Base-by-base conservation (phyloP, 2,329 filamentous ascomycete genomes). In the Aspergillus tamarii region DNA sequence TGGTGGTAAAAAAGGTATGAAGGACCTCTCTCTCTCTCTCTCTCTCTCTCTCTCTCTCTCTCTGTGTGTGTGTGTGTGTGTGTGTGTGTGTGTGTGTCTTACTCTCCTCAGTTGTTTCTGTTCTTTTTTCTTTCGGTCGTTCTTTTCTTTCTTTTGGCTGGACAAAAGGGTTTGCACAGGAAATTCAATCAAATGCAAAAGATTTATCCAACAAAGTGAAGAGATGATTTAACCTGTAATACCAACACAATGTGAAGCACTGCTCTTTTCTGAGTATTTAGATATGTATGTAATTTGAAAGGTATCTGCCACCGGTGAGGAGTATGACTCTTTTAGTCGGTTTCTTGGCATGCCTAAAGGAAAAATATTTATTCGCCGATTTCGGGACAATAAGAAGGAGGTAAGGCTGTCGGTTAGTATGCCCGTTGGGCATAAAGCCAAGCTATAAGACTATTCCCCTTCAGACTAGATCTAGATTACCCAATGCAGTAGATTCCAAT, bases 291-390 rank as follows among this genome's bases (percentile, higher is more conserved):
- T 30, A 14, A 30, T 41, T 55, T 48, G n/a, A 59, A 54, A 39
- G 53, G n/a, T 52, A 52, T 52, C 48, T 52, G 48, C 28, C 48
- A 52, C 46, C 12, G 46, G 50, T 32, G 43, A 45, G 58, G 14
- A 39, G 48, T 58, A 61, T 65, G 65, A 68, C 59, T 64, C 57
- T 59, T 58, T 14, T 16, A 43, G 2, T 39, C n/a, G 11, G n/a
- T 52, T 56, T 43, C 65, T 68, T 66, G 62, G 64, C 66, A 59
- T 60, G 54, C 46, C 36, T 12, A 58, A 54, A 60, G 46, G 46
- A 56, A 59, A 46, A 39, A 19, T 39, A 39, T 19, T 23, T 36
- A 39, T 54, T 36, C 52, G 32, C 52, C 52, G 52, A 54, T 12
- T 21, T 54, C 52, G 52, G 52, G 52, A 34, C 11, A 23, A n/a